These are phyloP conservation scores for Paradendryphiella salina DNA, from an alignment of 2,329 filamentous ascomycete genomes.

Conservation along the genomic window DNA sequence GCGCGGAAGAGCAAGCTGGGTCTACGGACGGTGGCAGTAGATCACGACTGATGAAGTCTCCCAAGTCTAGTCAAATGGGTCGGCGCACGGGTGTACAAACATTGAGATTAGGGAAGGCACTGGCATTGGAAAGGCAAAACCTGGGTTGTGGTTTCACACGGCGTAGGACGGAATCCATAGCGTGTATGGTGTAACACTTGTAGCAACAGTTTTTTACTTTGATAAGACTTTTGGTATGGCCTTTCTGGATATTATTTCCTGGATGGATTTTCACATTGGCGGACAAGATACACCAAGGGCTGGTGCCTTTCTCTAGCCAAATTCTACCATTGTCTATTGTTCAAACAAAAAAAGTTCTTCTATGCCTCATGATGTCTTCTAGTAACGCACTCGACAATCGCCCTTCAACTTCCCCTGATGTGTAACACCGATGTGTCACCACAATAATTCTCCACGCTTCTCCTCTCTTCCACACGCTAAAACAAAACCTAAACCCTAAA, in stretches of 20 bases:
- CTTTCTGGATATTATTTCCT: conserved; percentile 24
- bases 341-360: conserved; percentile 14
- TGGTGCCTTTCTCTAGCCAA: conserved; percentile 40
- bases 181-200: conserved; percentile 17
- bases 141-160: conserved; percentile 21
- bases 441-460: conserved; percentile 11
- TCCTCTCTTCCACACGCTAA: conserved; percentile 11
- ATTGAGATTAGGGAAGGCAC: conserved; percentile 23
- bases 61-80: conserved; percentile 33
- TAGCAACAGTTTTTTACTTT: conserved; percentile 26
- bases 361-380: conserved; percentile 3
- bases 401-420: background rate
- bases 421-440: conserved; percentile 4
- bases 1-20: conserved; percentile 27
- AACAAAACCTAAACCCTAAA: background rate
- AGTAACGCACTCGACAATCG: background rate
- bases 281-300: conserved; percentile 42
- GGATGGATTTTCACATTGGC: conserved; percentile 21
- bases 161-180: conserved; percentile 34
- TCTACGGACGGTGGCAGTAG: conserved; percentile 27
- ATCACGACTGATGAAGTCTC: conserved; percentile 36
- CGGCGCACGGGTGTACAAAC: conserved; percentile 35
- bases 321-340: conserved; percentile 25
- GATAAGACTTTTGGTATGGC: conserved; percentile 15
- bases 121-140: conserved; percentile 16